Evolutionary conservation across 148 eudicot genomes (phyloP).

Genomic region (Oxyria digyna): DNA sequence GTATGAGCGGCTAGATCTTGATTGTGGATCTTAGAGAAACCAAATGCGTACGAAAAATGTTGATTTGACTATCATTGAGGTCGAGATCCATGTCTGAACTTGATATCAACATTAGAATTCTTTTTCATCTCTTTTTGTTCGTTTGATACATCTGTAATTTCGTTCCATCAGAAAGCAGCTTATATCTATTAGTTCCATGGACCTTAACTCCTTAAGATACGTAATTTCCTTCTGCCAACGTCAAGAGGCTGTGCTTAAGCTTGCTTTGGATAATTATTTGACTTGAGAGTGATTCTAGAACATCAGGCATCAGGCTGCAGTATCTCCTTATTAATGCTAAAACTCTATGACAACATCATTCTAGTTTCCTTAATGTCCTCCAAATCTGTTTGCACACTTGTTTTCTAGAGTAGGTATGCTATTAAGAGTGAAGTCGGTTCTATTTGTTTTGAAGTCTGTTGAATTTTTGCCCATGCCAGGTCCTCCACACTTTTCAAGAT

Average conservation of each 20-base stretch:
- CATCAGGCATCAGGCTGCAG: no score
- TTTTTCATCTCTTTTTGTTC: neutral
- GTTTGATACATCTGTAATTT: neutral
- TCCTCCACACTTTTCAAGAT: conserved; percentile 61
- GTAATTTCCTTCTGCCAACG: neutral
- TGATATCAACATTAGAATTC: neutral
- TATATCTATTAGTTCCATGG: neutral
- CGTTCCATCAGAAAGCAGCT: neutral
- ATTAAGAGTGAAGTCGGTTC: neutral
- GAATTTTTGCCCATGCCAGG: conserved; percentile 30
- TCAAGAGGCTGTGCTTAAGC: neutral
- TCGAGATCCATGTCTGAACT: neutral
- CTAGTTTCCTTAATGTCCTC: neutral
- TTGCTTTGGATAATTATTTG: neutral
- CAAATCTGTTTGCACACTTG: neutral
- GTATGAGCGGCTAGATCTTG: neutral
- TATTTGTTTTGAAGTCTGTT: neutral
- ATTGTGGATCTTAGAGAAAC: neutral
- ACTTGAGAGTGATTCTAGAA: neutral
- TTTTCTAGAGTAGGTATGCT: neutral
- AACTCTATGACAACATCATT: neutral
- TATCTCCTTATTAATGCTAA: neutral
- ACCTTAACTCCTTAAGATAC: neutral
- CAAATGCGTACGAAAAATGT: neutral
- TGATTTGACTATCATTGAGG: neutral